Evolutionary conservation across 73 alveolate species (phyloP), one percentile per base, ranked within the genome.

Genomic region (Blepharisma japonicum): DNA sequence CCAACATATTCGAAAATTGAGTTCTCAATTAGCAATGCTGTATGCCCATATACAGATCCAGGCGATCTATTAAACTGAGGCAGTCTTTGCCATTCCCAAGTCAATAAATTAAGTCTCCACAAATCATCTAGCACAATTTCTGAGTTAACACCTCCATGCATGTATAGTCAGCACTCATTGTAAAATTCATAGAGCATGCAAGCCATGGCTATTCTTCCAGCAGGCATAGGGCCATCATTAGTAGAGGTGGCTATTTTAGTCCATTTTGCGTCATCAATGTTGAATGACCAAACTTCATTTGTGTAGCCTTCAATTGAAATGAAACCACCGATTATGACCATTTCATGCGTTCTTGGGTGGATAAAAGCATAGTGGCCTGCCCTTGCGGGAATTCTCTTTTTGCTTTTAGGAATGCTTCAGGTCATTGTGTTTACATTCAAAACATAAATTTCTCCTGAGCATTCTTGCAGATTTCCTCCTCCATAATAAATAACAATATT

Each of bases 401-500:
- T 61, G 18, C 14, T 25, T 25, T 61, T 61, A 9, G 23, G 18
- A 1, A 61, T 9, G 11, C 46, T 61, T 39, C 74, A 61, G 39
- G 14, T n/a, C 39, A 61, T n/a, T 5, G n/a, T 1, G 14, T n/a
- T n/a, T 18, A 61, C 2, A 2, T n/a, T 25, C 14, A 61, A 48
- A 2, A 20, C 11, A 61, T 61, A 61, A 20, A 61, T 25, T 25
- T 25, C 74, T 2, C 49, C 38, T 14, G 18, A 20, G 47, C 74
- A 61, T 8, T 61, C 74, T 61, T 61, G 38, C 0, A 61, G 46
- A 61, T 61, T 61, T 61, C 74, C 74, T 25, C 74, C 74, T 20
- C 74, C 74, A 61, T 61, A 61, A 25, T 14, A 14, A 20, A 61
- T 25, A 2, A 61, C 47, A 20, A 8, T 11, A 48, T 61, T 61